phyloP scores from a whole-genome alignment of 169 alveolate genomes.

The Plasmodium vinckei region DNA sequence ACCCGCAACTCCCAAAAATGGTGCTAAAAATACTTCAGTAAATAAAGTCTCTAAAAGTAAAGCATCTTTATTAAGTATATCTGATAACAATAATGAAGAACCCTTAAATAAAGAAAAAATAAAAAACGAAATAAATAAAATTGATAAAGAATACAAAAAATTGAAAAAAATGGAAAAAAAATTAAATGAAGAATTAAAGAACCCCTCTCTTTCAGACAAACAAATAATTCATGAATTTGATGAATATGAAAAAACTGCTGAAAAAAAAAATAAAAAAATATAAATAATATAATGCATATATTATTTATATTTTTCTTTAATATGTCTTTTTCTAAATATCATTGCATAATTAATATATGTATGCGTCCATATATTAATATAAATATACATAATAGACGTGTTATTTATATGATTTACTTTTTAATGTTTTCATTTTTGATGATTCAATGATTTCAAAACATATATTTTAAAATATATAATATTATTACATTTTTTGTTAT shows the following conservation, averaged over 20 bases:
- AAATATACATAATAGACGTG: too few species aligned
- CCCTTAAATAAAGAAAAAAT: slow-evolving; percentile 40
- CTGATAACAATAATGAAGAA: slow-evolving; percentile 18
- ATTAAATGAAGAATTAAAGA: slow-evolving; percentile 48
- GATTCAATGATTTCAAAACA: not conserved
- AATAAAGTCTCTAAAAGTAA: not conserved
- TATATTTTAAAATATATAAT: slow-evolving; percentile 4
- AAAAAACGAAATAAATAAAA: slow-evolving; percentile 50
- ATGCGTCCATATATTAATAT: too few species aligned
- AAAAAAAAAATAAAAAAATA: slow-evolving; percentile 12
- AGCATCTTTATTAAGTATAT: slow-evolving; percentile 38
- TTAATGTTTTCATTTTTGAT: slow-evolving; percentile 8
- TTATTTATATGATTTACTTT: not conserved
- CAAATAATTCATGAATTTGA: slow-evolving; percentile 56
- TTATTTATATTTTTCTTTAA: not conserved
- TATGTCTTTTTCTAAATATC: not conserved
- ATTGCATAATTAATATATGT: too few species aligned
- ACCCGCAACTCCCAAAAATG: slow-evolving; percentile 1
- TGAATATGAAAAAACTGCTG: slow-evolving; percentile 55
- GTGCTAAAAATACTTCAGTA: slow-evolving; percentile 10
- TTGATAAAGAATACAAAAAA: slow-evolving; percentile 65
- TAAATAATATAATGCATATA: slow-evolving; percentile 4
- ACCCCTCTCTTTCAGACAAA: slow-evolving; percentile 54
- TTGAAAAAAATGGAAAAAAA: slow-evolving; percentile 63
- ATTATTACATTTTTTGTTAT: slow-evolving; percentile 1